phyloP scores from a whole-genome alignment of 176 grass and related monocot genomes.

The Carex parvula region DNA sequence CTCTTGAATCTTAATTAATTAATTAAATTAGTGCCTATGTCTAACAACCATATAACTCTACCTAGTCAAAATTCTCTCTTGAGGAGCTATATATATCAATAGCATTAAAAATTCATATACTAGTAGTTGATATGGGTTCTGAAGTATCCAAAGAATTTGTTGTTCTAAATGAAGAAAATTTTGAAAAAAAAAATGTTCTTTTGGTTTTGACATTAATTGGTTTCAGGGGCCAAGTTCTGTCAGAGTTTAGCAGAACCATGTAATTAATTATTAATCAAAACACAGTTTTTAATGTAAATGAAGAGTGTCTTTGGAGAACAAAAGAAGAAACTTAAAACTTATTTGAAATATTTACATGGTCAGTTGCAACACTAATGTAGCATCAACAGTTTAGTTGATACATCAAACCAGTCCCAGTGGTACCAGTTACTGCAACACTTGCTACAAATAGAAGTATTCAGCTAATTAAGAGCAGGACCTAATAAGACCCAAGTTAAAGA shows the following conservation, averaged over 20 bases:
- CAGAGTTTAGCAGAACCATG: not conserved
- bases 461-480: constrained; percentile 55
- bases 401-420: not conserved
- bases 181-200: not conserved
- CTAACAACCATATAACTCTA: not conserved
- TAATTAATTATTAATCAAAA: not conserved
- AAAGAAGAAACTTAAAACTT: not conserved
- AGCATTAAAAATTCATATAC: not conserved
- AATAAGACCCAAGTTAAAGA: constrained; percentile 79
- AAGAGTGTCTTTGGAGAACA: not conserved
- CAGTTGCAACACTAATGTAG: not conserved
- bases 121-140: not conserved
- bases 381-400: constrained; percentile 11
- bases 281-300: not conserved
- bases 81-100: not conserved
- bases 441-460: not conserved
- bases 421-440: not conserved
- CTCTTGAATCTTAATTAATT: not conserved
- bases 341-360: constrained; percentile 6
- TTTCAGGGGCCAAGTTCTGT: not conserved
- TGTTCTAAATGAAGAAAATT: not conserved
- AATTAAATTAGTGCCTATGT: not conserved
- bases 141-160: not conserved
- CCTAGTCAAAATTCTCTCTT: not conserved
- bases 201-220: not conserved